Evolutionary conservation across 371 early-diverging fungal species (phyloP), one percentile per base, ranked within the genome.

Genomic region (Lichtheimia corymbifera): DNA sequence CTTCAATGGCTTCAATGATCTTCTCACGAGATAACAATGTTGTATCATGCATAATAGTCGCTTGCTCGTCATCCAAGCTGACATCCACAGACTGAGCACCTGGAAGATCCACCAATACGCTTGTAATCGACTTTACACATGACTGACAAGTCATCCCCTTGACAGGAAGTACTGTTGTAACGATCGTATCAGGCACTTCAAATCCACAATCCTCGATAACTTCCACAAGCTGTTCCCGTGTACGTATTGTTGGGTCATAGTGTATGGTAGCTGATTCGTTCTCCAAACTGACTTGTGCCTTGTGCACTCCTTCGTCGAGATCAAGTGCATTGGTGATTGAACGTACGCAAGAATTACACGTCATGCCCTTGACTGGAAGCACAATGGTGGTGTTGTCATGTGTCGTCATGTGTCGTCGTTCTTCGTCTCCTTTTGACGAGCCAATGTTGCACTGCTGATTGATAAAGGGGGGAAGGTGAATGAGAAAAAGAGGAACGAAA

Each of bases 131-230:
- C 9, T 78, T 78, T 9, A 93, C 93, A 63, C 94, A 93, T 15
- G 91, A 90, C 43, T 87, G 78, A 72, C 94, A 94, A 13, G 91
- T 93, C 94, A 94, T 94, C 22, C 94, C 94, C 30, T 58, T 44
- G 24, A 64, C 55, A 4, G 63, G 57, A 17, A 42, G 50, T 5
- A 25, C 27, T 41, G n/a, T 24, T 14, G 55, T 55, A 18, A 9
- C 9, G 35, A 35, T 35, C 5, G 2, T 35, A 35, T 35, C 30
- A 13, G 61, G 63, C 6, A 70, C 65, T 43, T 69, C 65, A 43
- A 74, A 74, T 2, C 74, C 71, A 50, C 71, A 72, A 66, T 73
- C 73, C 55, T 88, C 86, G 44, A 89, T 87, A 14, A 78, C 74
- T 9, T 59, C 69, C 7, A 77, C 65, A 27, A 89, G 58, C 0